Conservation (phyloP, 2,329 filamentous ascomycete species). For the Plenodomus lindquistii region DNA sequence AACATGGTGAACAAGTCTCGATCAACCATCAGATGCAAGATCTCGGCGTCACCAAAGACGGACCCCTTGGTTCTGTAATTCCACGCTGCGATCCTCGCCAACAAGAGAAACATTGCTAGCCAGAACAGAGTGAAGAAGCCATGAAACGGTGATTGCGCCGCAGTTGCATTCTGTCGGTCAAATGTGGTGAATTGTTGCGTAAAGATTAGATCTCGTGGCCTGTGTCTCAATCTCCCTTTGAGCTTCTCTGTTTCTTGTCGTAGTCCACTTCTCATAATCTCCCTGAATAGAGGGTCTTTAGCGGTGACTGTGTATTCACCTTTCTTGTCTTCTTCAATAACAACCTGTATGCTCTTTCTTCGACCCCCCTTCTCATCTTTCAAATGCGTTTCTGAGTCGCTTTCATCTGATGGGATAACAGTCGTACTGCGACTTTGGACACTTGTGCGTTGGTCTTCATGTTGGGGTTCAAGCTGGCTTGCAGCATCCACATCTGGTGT, state of each 20-base stretch:
- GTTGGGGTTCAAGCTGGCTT: slow-evolving; percentile 43
- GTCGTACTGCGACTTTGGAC: slow-evolving; percentile 33
- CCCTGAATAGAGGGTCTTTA: slow-evolving; percentile 54
- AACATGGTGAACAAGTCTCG: slow-evolving; percentile 56
- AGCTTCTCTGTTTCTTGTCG: slow-evolving; percentile 46
- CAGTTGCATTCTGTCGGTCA: slow-evolving; percentile 69
- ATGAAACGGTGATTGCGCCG: slow-evolving; percentile 71
- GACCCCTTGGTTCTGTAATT: slow-evolving; percentile 73
- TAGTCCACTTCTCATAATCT: slow-evolving; percentile 50
- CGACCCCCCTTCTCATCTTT: slow-evolving; percentile 20
- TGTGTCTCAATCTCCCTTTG: slow-evolving; percentile 42
- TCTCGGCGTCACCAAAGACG: slow-evolving; percentile 71
- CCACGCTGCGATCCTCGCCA: slow-evolving; percentile 67
- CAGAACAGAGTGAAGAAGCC: slow-evolving; percentile 83
- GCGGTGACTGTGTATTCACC: slow-evolving; percentile 55
- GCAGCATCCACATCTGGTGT: slow-evolving; percentile 48
- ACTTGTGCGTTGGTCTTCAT: slow-evolving; percentile 43
- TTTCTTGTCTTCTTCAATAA: slow-evolving; percentile 50
- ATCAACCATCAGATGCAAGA: slow-evolving; percentile 69
- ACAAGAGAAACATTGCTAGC: slow-evolving; percentile 68
- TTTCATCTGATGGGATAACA: slow-evolving; percentile 30
- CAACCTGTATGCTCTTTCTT: slow-evolving; percentile 51
- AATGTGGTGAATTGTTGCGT: slow-evolving; percentile 74
- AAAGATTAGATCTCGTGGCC: slow-evolving; percentile 66
- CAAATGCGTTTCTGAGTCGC: slow-evolving; percentile 15